These are phyloP conservation scores for Tylopilus sp. DNA, from an alignment of 768 basidiomycete genomes.

Conservation along the genomic window DNA sequence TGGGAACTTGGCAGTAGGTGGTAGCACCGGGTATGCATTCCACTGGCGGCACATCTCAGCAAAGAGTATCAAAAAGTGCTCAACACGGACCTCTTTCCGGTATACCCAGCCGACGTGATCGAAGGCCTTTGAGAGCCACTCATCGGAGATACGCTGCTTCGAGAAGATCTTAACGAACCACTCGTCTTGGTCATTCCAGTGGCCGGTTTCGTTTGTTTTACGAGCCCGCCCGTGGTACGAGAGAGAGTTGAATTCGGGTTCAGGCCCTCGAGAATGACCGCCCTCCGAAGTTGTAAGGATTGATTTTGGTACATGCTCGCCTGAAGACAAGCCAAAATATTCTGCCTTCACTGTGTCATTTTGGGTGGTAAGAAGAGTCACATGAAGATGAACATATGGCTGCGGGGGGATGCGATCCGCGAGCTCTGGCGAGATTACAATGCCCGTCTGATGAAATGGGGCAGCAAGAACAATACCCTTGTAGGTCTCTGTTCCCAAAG, in stretches of 20 bases:
- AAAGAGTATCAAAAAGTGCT: neutral
- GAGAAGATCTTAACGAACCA: slow-evolving; percentile 92
- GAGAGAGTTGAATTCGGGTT: slow-evolving; percentile 84
- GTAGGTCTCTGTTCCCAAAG: slow-evolving; percentile 49
- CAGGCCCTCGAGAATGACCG: slow-evolving; percentile 47
- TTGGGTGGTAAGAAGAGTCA: slow-evolving; percentile 84
- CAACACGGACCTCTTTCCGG: slow-evolving; percentile 61
- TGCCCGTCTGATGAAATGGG: slow-evolving; percentile 71
- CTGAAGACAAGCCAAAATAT: slow-evolving; percentile 61
- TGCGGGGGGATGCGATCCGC: slow-evolving; percentile 57
- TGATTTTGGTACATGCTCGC: slow-evolving; percentile 50
- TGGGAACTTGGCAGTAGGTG: slow-evolving; percentile 65
- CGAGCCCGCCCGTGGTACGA: slow-evolving; percentile 67
- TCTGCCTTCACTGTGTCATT: slow-evolving; percentile 53
- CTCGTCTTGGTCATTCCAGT: slow-evolving; percentile 31
- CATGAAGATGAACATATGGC: slow-evolving; percentile 82
- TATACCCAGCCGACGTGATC: slow-evolving; percentile 75
- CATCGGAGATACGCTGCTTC: slow-evolving; percentile 55
- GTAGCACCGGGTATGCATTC: slow-evolving; percentile 76
- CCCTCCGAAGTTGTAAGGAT: slow-evolving; percentile 73
- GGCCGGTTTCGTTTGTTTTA: slow-evolving; percentile 23
- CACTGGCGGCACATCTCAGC: slow-evolving; percentile 44
- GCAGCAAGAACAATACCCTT: slow-evolving; percentile 82
- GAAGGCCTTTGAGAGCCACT: slow-evolving; percentile 68
- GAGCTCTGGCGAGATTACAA: slow-evolving; percentile 48